phyloP scores from a whole-genome alignment of 345 rosid species.

The Eucalyptus microcorys region DNA sequence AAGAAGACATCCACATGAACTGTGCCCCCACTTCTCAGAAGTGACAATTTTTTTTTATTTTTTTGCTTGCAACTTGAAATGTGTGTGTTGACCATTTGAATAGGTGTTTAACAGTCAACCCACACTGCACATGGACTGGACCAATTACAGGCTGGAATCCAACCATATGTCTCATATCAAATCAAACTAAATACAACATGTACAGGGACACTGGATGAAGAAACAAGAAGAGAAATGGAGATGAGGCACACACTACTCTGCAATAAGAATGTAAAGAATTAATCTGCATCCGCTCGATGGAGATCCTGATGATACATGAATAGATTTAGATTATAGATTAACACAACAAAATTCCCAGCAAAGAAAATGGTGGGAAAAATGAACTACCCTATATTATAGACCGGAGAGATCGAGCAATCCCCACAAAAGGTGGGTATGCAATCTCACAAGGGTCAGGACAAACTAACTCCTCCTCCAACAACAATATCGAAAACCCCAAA shows the following conservation, averaged over 20 bases:
- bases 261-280: neutral
- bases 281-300: neutral
- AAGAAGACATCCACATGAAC: neutral
- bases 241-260: neutral
- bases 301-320: neutral
- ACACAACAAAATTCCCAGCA: neutral
- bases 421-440: neutral
- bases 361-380: neutral
- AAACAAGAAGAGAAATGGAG: neutral
- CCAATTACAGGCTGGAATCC: neutral
- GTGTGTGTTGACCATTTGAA: no score
- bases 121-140: neutral
- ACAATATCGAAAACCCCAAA: neutral
- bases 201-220: neutral
- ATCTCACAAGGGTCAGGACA: neutral
- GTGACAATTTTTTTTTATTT: neutral
- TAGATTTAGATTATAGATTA: neutral
- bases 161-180: neutral
- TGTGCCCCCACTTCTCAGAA: neutral
- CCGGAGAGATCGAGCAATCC: neutral
- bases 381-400: neutral
- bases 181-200: neutral
- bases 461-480: neutral
- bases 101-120: neutral
- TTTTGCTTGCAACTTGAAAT: no score